These are phyloP conservation scores for Cladosporium austrohemisphaericum DNA, from an alignment of 2,329 filamentous ascomycete genomes.

Conservation along the genomic window DNA sequence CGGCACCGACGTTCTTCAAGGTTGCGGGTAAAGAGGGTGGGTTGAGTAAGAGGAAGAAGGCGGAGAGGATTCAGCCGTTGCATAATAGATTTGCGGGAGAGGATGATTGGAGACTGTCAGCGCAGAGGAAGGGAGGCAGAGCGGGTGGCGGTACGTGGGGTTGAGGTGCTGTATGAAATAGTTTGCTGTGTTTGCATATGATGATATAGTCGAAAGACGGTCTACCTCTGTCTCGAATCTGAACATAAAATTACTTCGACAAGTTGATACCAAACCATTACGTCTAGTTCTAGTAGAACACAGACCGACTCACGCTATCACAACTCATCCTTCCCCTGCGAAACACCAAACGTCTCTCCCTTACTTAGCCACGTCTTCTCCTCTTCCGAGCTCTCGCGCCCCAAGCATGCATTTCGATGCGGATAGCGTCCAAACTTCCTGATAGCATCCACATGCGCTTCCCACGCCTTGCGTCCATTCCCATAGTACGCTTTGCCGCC, in stretches of 20 bases:
- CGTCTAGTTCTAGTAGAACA: no score
- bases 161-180: constrained; percentile 39
- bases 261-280: no score
- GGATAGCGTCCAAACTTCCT: constrained; percentile 57
- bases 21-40: constrained; percentile 76
- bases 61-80: constrained; percentile 89
- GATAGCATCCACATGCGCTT: constrained; percentile 50
- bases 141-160: constrained; percentile 95
- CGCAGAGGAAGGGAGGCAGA: constrained; percentile 79
- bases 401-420: constrained; percentile 53
- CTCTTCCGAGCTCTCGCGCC: constrained; percentile 47
- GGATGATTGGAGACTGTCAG: constrained; percentile 90
- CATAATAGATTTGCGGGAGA: constrained; percentile 90
- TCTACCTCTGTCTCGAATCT: no score
- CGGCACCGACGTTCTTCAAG: constrained; percentile 98
- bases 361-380: constrained; percentile 50
- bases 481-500: constrained; percentile 31
- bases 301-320: no score
- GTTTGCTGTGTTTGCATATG: no score
- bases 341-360: constrained; percentile 41
- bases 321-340: constrained; percentile 20
- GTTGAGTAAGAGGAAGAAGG: constrained; percentile 86
- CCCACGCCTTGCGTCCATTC: constrained; percentile 37
- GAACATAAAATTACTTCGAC: no score
- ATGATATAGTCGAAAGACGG: no score